Conservation (phyloP, 805 yeast genomes). For the Candida vaughaniae region DNA sequence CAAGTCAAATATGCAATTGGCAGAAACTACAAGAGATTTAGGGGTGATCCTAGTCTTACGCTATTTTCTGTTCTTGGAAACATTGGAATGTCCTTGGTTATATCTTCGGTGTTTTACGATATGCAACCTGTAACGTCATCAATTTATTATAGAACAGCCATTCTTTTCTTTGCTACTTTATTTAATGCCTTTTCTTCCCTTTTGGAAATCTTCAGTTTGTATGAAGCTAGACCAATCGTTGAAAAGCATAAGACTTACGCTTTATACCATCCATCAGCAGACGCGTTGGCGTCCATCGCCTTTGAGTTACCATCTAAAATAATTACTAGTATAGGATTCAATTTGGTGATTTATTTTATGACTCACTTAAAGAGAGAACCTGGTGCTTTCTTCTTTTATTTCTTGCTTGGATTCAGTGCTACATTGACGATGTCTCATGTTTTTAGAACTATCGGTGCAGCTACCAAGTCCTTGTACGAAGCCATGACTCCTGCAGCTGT, state of each 20-base stretch:
- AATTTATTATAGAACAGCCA: slow-evolving; percentile 62
- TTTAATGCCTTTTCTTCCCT: slow-evolving; percentile 61
- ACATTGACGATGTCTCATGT: slow-evolving; percentile 44
- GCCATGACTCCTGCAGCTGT: slow-evolving; percentile 49
- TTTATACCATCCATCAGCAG: slow-evolving; percentile 72
- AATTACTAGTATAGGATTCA: slow-evolving; percentile 28
- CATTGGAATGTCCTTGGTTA: slow-evolving; percentile 54
- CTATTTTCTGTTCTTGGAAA: slow-evolving; percentile 52
- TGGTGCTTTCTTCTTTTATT: slow-evolving; percentile 38
- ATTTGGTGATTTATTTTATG: slow-evolving; percentile 47
- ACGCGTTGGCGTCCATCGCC: slow-evolving; percentile 61
- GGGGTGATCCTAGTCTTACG: slow-evolving; percentile 58
- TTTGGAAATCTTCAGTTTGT: slow-evolving; percentile 58
- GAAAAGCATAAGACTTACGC: slow-evolving; percentile 72
- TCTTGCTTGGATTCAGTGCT: slow-evolving; percentile 29
- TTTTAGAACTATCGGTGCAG: slow-evolving; percentile 44
- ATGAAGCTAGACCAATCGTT: slow-evolving; percentile 63
- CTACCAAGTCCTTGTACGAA: slow-evolving; percentile 41
- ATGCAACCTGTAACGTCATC: slow-evolving; percentile 50
- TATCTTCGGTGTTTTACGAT: slow-evolving; percentile 60
- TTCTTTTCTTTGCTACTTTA: slow-evolving; percentile 58
- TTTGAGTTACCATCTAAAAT: slow-evolving; percentile 65
- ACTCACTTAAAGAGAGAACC: slow-evolving; percentile 39
- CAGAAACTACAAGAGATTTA: slow-evolving; percentile 55
- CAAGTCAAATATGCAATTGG: slow-evolving; percentile 53